These are phyloP conservation scores for Dendrothele bispora DNA, from an alignment of 768 basidiomycete genomes.

Conservation along the genomic window DNA sequence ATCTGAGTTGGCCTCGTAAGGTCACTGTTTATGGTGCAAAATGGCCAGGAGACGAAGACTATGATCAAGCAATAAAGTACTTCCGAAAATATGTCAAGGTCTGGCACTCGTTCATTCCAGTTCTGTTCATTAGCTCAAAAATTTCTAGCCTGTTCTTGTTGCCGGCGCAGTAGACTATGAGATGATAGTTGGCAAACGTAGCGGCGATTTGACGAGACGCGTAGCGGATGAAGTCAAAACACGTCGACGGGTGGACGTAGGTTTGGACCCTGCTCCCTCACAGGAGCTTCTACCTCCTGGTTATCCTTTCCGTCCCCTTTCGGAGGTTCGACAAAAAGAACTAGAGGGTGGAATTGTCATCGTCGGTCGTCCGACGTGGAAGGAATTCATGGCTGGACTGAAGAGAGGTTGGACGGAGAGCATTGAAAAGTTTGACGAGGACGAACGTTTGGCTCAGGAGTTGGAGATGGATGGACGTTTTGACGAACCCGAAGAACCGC, in stretches of 20 bases:
- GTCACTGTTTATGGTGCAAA: conserved; percentile 85
- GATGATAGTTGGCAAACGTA: conserved; percentile 74
- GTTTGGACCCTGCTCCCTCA: conserved; percentile 54
- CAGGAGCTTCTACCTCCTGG: conserved; percentile 49
- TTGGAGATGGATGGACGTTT: conserved; percentile 76
- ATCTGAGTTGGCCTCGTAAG: conserved; percentile 69
- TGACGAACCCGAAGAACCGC: conserved; percentile 55
- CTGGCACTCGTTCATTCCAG: conserved; percentile 24
- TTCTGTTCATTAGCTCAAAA: conserved; percentile 8
- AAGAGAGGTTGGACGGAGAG: conserved; percentile 81
- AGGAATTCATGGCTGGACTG: conserved; percentile 92
- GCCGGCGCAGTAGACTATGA: conserved; percentile 95
- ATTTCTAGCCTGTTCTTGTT: conserved; percentile 80
- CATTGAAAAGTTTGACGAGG: conserved; percentile 65
- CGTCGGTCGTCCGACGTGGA: conserved; percentile 86
- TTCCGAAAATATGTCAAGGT: conserved; percentile 99
- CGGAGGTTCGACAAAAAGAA: conserved; percentile 54
- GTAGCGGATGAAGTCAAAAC: conserved; percentile 72
- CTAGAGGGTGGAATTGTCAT: conserved; percentile 84
- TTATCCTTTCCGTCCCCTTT: conserved; percentile 40
- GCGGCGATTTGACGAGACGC: conserved; percentile 81
- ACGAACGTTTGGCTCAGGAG: conserved; percentile 66
- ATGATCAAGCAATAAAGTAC: conserved; percentile 78
- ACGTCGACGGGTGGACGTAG: conserved; percentile 66
- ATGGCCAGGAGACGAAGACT: conserved; percentile 96